A percentile compares a stretch with the other conserved stretches of the same genome.
Evolutionary conservation across 805 yeast genomes (phyloP).

Genomic region (Kodamaea leandrae): DNA sequence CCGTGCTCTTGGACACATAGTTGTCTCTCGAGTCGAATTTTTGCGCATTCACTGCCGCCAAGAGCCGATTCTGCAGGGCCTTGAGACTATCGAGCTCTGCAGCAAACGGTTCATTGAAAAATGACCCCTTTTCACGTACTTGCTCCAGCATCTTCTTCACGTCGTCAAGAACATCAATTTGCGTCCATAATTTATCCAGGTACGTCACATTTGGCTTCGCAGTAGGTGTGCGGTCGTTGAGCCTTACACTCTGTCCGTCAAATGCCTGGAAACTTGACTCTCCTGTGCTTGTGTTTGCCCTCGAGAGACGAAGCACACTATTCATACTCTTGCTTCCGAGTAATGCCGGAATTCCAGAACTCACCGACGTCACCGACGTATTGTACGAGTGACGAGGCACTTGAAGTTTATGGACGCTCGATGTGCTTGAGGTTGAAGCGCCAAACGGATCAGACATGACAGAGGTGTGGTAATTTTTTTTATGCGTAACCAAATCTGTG

Average conservation of each 20-base stretch:
- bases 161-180: slow-evolving; percentile 80
- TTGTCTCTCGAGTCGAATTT: slow-evolving; percentile 23
- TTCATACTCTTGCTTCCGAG: slow-evolving; percentile 10
- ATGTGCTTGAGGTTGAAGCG: slow-evolving; percentile 1
- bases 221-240: slow-evolving; percentile 50
- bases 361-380: slow-evolving; percentile 12
- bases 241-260: slow-evolving; percentile 21
- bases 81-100: slow-evolving; percentile 53
- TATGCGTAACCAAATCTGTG: neutral
- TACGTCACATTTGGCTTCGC: slow-evolving; percentile 59
- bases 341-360: slow-evolving; percentile 1
- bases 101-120: slow-evolving; percentile 51
- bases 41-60: slow-evolving; percentile 34
- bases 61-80: slow-evolving; percentile 46
- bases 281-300: slow-evolving; percentile 16
- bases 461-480: slow-evolving; percentile 1
- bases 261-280: slow-evolving; percentile 4
- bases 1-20: slow-evolving; percentile 16
- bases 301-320: slow-evolving; percentile 17
- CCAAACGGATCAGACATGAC: slow-evolving; percentile 1
- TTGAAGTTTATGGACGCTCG: slow-evolving; percentile 11
- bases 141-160: slow-evolving; percentile 58
- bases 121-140: slow-evolving; percentile 43
- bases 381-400: slow-evolving; percentile 17
- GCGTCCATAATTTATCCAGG: slow-evolving; percentile 83